These are phyloP conservation scores for Neurospora sp. DNA, from an alignment of 495 filamentous ascomycete genomes.

Conservation along the genomic window DNA sequence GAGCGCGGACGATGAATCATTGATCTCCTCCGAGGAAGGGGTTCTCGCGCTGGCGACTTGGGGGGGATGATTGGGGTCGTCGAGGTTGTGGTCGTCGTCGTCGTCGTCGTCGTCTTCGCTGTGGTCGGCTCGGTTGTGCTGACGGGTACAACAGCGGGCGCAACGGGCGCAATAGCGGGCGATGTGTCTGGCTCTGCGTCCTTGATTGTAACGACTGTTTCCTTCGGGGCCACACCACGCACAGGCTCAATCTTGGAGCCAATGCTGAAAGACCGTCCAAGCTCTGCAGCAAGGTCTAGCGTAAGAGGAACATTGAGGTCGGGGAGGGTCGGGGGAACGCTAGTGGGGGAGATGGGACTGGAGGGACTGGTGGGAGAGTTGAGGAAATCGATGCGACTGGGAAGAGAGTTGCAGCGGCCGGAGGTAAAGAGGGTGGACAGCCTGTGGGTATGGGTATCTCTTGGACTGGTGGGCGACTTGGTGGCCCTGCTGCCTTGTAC, in stretches of 20 bases:
- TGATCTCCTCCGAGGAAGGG: slow-evolving; percentile 18
- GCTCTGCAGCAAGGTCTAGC: not conserved
- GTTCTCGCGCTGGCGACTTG: not conserved
- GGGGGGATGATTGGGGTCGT: slow-evolving; percentile 8
- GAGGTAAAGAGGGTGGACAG: slow-evolving; percentile 28
- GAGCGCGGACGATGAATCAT: slow-evolving; percentile 33
- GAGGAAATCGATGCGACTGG: slow-evolving; percentile 1
- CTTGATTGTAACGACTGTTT: slow-evolving; percentile 12
- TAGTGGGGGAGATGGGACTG: slow-evolving; percentile 8
- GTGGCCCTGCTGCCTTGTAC: not conserved
- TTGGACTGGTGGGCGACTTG: not conserved
- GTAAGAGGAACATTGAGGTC: not conserved
- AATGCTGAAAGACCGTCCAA: slow-evolving; percentile 1
- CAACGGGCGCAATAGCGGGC: slow-evolving; percentile 3
- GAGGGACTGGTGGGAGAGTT: slow-evolving; percentile 2
- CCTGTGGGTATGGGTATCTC: slow-evolving; percentile 4
- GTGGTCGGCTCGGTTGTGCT: slow-evolving; percentile 1
- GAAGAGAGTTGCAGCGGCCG: slow-evolving; percentile 10
- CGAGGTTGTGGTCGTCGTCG: slow-evolving; percentile 14
- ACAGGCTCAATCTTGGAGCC: slow-evolving; percentile 4
- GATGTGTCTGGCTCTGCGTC: slow-evolving; percentile 11
- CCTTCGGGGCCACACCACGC: not conserved
- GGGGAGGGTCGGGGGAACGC: slow-evolving; percentile 6
- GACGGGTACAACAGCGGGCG: not conserved
- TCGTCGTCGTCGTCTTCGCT: not conserved